phyloP scores from a whole-genome alignment of 2,329 filamentous ascomycete species.

The Cordyceps fumosorosea region DNA sequence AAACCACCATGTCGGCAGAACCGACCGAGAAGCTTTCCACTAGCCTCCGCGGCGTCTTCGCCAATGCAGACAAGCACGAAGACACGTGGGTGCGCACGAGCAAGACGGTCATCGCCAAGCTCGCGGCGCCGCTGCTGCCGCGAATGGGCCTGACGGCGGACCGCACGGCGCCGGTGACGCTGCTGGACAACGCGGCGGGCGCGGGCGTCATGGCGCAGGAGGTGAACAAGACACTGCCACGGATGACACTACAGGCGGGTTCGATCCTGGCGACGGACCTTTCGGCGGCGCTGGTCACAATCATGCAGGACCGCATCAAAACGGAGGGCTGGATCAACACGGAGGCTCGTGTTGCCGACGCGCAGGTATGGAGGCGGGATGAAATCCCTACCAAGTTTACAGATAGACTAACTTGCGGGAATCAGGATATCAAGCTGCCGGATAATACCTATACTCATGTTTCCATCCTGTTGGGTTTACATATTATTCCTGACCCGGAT shows the following conservation, averaged over 20 bases:
- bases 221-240: slow-evolving; percentile 32
- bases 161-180: slow-evolving; percentile 23
- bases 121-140: slow-evolving; percentile 5
- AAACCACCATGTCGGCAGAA: neutral
- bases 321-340: slow-evolving; percentile 40
- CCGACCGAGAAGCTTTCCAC: neutral
- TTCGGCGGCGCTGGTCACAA: slow-evolving; percentile 34
- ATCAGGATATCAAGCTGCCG: slow-evolving; percentile 33
- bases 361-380: slow-evolving; percentile 30
- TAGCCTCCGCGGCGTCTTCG: slow-evolving; percentile 4
- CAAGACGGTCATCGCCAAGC: slow-evolving; percentile 4
- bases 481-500: slow-evolving; percentile 37
- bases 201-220: slow-evolving; percentile 41
- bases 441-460: slow-evolving; percentile 36
- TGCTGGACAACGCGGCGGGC: slow-evolving; percentile 50
- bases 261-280: slow-evolving; percentile 44
- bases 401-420: neutral
- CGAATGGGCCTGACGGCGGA: slow-evolving; percentile 9
- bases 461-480: slow-evolving; percentile 40
- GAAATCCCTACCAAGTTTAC: neutral
- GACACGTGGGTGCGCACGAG: neutral
- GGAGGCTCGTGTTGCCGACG: slow-evolving; percentile 38
- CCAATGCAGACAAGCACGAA: neutral
- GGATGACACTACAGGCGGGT: slow-evolving; percentile 33
- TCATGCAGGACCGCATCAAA: slow-evolving; percentile 31